Evolutionary conservation across 2,329 filamentous ascomycete species (phyloP), one percentile per base, ranked within the genome.

Genomic region (Fusarium sambucinum): DNA sequence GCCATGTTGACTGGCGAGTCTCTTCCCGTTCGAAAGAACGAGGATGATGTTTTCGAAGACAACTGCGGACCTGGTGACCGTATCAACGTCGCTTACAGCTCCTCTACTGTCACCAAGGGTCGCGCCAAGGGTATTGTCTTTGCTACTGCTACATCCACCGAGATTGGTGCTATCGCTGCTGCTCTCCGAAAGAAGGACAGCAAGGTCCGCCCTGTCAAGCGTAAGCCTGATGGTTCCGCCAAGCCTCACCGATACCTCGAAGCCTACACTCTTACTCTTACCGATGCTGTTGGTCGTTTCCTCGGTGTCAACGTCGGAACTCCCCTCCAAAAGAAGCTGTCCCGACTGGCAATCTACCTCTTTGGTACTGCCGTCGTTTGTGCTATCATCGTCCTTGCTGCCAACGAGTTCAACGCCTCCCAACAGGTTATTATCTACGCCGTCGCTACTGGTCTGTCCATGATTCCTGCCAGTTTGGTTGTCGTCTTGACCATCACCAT

Each of bases 281-380:
- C 81, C 14, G 87, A 90, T 74, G 85, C 85, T 8, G 77, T 90
- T 59, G 88, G 87, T 6, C 82, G 84, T 37, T 90, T 92, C 73
- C 81, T 92, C 11, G 90, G 90, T 52, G 84, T 92, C 61, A 90
- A 87, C 55, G 85, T 90, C 14, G 90, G 90, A 46, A 92, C 90
- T 13, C 90, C 90, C 5, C 82, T 92, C 19, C 89, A 92, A 76
- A 85, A 86, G 70, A 91, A 90, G 73, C 81, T 92, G 17, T 90
- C 89, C 47, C 87, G 87, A 75, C 83, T 92, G 50, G 90, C 90
- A 23, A 82, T 92, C 19, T 76, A 90, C 4, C 84, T 92, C 3
- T 92, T 92, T 73, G 83, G 82, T 30, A 85, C 91, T 52, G 90
- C 90, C 4, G 85, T 92, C 14, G 72, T 92, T 27, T 90, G 89